Percentiles rank a stretch among this genome's conserved stretches.
phyloP scores from a whole-genome alignment of 1,284 basidiomycete genomes.

The Puccinia novopanici region DNA sequence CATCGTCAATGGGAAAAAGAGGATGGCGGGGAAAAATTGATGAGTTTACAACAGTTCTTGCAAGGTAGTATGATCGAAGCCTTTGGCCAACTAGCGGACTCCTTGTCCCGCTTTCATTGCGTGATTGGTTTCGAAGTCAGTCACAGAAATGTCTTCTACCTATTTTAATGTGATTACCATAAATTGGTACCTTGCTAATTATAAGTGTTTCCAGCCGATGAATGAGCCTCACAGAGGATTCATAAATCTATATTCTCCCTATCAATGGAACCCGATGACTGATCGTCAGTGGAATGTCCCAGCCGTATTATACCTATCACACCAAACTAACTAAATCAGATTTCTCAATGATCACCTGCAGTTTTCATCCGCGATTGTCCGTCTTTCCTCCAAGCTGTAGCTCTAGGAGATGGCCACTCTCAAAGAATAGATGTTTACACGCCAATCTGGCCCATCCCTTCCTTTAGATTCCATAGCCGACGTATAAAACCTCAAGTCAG shows the following conservation, averaged over 20 bases:
- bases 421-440: slow-evolving; percentile 80
- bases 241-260: slow-evolving; percentile 76
- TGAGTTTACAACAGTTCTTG: slow-evolving; percentile 73
- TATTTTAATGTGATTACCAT: background rate
- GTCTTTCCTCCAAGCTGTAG: slow-evolving; percentile 77
- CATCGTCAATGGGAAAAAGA: slow-evolving; percentile 48
- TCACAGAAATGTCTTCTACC: background rate
- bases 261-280: slow-evolving; percentile 88
- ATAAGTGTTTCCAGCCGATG: slow-evolving; percentile 62
- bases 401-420: slow-evolving; percentile 73
- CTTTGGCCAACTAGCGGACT: slow-evolving; percentile 70
- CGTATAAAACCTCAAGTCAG: slow-evolving; percentile 61
- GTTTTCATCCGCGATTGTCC: slow-evolving; percentile 61
- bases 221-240: slow-evolving; percentile 97
- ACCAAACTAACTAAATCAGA: slow-evolving; percentile 54
- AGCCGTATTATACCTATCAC: background rate
- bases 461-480: slow-evolving; percentile 60
- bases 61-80: slow-evolving; percentile 80
- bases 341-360: slow-evolving; percentile 46
- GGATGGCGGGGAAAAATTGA: slow-evolving; percentile 51
- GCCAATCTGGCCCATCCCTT: slow-evolving; percentile 54
- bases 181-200: slow-evolving; percentile 26
- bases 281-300: slow-evolving; percentile 76
- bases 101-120: slow-evolving; percentile 72
- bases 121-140: slow-evolving; percentile 79